phyloP scores from a whole-genome alignment of 2,329 filamentous ascomycete species.

The Fusarium hostae region DNA sequence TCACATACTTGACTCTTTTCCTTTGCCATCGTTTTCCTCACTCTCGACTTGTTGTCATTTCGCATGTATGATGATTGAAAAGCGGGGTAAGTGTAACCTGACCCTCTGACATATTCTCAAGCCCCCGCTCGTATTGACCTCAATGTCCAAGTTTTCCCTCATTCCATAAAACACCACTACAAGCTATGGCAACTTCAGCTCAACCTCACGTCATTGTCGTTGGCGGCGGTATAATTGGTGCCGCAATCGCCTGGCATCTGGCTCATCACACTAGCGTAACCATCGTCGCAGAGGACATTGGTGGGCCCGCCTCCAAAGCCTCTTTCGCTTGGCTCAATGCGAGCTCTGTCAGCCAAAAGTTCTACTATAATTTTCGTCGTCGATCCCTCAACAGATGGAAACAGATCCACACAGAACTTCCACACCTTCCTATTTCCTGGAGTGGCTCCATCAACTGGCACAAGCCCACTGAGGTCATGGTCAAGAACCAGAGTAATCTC shows the following conservation, averaged over 20 bases:
- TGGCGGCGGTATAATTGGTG: constrained; percentile 30
- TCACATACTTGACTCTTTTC: fast-evolving
- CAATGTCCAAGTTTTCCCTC: neutral
- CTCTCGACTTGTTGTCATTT: neutral
- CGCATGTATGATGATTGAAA: neutral
- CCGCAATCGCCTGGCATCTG: constrained; percentile 32
- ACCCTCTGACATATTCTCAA: neutral
- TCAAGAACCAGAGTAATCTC: neutral
- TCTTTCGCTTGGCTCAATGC: constrained; percentile 36
- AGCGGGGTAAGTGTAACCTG: neutral
- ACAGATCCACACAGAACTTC: constrained; percentile 14
- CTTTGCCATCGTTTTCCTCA: neutral
- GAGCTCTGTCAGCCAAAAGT: constrained; percentile 10
- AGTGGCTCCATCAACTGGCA: constrained; percentile 34
- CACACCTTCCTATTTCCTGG: constrained; percentile 18
- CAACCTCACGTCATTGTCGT: constrained; percentile 20
- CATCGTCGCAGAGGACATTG: constrained; percentile 26
- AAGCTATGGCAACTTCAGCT: neutral
- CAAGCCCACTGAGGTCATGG: neutral
- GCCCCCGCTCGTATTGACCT: neutral
- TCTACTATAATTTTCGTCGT: constrained; percentile 24
- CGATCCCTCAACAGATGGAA: constrained; percentile 28
- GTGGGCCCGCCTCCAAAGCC: constrained; percentile 13
- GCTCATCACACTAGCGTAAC: constrained; percentile 14
- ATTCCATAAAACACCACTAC: fast-evolving